Evolutionary conservation across 495 filamentous ascomycete species (phyloP).

Genomic region (Jackrogersella minutella): DNA sequence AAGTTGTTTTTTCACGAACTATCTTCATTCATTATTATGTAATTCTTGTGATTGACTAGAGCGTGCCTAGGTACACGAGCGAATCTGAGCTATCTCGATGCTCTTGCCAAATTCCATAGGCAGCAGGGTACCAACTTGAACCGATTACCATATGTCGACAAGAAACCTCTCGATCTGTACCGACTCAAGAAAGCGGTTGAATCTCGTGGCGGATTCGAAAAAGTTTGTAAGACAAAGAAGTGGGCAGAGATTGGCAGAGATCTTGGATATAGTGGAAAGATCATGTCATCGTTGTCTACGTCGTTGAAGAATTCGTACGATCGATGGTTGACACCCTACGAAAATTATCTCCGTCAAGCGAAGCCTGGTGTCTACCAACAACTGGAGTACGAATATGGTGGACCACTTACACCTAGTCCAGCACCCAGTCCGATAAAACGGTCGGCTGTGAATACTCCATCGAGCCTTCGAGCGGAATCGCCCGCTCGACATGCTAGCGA

Average conservation of each 20-base stretch:
- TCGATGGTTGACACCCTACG: constrained; percentile 94
- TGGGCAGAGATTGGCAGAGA: constrained; percentile 99
- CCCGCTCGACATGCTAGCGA: constrained; percentile 74
- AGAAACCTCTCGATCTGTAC: constrained; percentile 95
- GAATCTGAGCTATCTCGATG: constrained; percentile 95
- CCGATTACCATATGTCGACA: constrained; percentile 95
- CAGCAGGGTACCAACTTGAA: constrained; percentile 94
- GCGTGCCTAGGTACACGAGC: constrained; percentile 78
- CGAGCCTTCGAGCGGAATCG: constrained; percentile 69
- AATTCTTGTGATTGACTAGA: constrained; percentile 9
- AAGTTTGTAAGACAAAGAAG: constrained; percentile 96
- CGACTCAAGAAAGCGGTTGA: constrained; percentile 97
- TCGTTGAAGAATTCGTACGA: constrained; percentile 99
- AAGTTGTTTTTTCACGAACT: constrained; percentile 54
- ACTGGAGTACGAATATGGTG: constrained; percentile 90
- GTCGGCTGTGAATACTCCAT: constrained; percentile 72
- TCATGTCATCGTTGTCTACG: constrained; percentile 99
- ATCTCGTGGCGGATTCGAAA: constrained; percentile 89
- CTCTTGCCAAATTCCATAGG: constrained; percentile 95
- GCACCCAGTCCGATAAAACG: constrained; percentile 86
- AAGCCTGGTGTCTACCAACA: constrained; percentile 98
- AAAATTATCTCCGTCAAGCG: constrained; percentile 89
- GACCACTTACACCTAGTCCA: constrained; percentile 92
- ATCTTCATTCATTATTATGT: constrained; percentile 42
- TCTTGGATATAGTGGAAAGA: constrained; percentile 98